Base-by-base conservation (phyloP, 1,139 yeast genomes). In the Casaregolazyma lundiana region DNA sequence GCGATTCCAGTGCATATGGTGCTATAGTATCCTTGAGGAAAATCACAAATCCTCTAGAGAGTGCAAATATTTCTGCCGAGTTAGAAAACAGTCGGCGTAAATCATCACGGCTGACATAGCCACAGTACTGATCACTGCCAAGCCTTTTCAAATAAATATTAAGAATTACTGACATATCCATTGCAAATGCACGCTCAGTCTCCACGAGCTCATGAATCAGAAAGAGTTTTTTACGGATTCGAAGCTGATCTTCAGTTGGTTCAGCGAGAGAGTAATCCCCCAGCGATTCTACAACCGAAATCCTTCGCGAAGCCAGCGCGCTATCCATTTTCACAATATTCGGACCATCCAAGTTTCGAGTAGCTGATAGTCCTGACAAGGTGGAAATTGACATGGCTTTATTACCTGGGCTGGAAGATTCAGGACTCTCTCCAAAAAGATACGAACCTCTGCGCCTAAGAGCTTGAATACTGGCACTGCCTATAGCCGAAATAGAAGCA, bases 191-290 rank as follows among this genome's bases (percentile, higher is more conserved):
- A 32, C 59, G 53, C 45, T 68, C 72, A 3, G 71, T 65, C 9
- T 54, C 54, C 43, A 65, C 60, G 3, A 68, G 55, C 50, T 68
- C 72, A 8, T 67, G 59, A 38, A 67, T 59, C n/a, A 64, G 53
- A 26, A 64, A 62, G 55, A 52, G 57, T 45, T 55, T 53, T 29
- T 51, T 52, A 35, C 53, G 46, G 24, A 59, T 47, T 19, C 56
- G 50, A 19, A 55, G 47, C 39, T 56, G 62, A 24, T 53, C 55
- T 17, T 49, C 55, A 15, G 35, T 26, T 26, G 32, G 32, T 15
- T 26, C 32, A 26, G 32, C 32, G 15, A 26, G 13, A 26, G 32
- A 26, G 13, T 26, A 26, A 6, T 26, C 32, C 15, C 32, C 32
- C 32, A 26, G 13, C 15, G 32, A 26, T 11, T 26, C 32, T 6